A percentile compares a stretch with the other conserved stretches of the same genome.
phyloP scores from a whole-genome alignment of 345 rosid species.

The Lepidium aucheri region DNA sequence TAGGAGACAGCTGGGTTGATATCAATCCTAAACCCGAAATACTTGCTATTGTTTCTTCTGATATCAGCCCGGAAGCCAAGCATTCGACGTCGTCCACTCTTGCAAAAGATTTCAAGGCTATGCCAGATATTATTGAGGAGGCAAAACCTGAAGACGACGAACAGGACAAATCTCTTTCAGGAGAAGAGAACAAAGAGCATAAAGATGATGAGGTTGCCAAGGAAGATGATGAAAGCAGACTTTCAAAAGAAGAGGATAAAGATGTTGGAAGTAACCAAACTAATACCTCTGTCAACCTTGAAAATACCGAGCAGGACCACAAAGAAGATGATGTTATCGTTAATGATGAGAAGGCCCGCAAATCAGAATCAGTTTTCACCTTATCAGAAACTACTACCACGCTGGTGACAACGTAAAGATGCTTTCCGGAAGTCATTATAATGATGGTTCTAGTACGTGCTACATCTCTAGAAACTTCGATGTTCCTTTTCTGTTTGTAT shows the following conservation, averaged over 20 bases:
- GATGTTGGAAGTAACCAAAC: conserved; percentile 26
- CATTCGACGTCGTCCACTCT: conserved; percentile 33
- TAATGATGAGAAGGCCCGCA: conserved; percentile 25
- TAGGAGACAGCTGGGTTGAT: conserved; percentile 67
- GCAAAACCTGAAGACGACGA: conserved; percentile 29
- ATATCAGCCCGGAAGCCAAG: conserved; percentile 37
- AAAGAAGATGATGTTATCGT: conserved; percentile 21
- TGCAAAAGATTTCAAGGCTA: conserved; percentile 37
- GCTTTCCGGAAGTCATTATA: conserved; percentile 22
- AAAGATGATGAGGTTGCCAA: conserved; percentile 31
- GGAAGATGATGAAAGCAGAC: conserved; percentile 19
- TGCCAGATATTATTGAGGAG: conserved; percentile 31
- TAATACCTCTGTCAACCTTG: conserved; percentile 21
- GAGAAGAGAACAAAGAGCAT: conserved; percentile 32
- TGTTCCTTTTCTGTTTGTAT: conserved; percentile 24
- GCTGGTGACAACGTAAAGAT: conserved; percentile 38
- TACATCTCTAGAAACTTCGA: conserved; percentile 5
- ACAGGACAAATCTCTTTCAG: conserved; percentile 23
- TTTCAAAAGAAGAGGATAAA: conserved; percentile 24
- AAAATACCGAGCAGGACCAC: conserved; percentile 23
- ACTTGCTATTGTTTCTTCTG: conserved; percentile 41
- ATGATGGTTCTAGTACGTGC: conserved; percentile 26
- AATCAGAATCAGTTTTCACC: conserved; percentile 31
- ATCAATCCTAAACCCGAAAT: conserved; percentile 53
- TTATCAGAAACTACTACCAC: conserved; percentile 32